Evolutionary conservation across 495 filamentous ascomycete genomes (phyloP).

Genomic region (Xylaria grammica): DNA sequence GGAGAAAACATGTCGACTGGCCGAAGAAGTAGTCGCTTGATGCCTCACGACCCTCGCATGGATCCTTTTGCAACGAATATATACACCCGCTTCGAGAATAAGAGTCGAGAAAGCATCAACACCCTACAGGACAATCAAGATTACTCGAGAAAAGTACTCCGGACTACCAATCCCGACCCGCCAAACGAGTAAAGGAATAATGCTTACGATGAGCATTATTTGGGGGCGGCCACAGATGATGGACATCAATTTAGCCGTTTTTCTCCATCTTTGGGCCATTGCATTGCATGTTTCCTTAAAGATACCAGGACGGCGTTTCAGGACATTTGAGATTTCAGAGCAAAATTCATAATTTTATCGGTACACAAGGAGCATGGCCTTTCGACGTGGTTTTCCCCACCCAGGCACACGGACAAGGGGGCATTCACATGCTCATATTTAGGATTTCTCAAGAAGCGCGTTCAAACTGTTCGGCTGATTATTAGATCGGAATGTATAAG

Average conservation of each 20-base stretch:
- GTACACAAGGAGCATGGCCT: conserved; percentile 17
- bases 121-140: conserved; percentile 63
- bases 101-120: conserved; percentile 59
- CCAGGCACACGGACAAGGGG: neutral
- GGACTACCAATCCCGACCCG: conserved; percentile 59
- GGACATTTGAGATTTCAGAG: conserved; percentile 34
- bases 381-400: neutral
- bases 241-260: conserved; percentile 13
- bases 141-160: conserved; percentile 60
- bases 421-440: conserved; percentile 10
- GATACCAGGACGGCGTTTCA: conserved; percentile 50
- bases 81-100: conserved; percentile 52
- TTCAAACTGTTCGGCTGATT: neutral
- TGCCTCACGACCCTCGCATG: conserved; percentile 61
- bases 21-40: conserved; percentile 52
- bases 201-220: neutral
- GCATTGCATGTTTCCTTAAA: conserved; percentile 42
- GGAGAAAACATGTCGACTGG: conserved; percentile 43
- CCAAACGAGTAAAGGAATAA: conserved; percentile 31
- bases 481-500: conserved; percentile 16
- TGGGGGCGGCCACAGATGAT: conserved; percentile 22
- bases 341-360: conserved; percentile 12
- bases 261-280: conserved; percentile 33
- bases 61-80: conserved; percentile 55
- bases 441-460: conserved; percentile 6